Evolutionary conservation across 2,329 filamentous ascomycete genomes (phyloP), one percentile per base, ranked within the genome.

Genomic region (Parafenestella ontariensis): DNA sequence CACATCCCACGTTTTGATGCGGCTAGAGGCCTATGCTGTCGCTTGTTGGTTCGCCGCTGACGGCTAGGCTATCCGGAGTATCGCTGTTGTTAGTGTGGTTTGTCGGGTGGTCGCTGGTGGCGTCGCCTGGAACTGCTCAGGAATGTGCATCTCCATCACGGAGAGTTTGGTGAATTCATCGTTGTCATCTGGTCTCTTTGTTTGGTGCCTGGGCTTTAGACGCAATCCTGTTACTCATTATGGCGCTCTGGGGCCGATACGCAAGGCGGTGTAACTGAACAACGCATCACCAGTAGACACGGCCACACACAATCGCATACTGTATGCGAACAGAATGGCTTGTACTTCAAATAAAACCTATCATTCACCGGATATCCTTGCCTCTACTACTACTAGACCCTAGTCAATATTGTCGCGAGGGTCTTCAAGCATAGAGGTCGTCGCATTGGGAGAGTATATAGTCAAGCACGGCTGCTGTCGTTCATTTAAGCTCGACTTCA

Each of bases 21-120:
- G 18, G 44, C 44, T 46, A 36, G 26, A 18, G 6, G 13, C 20
- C 44, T 31, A n/a, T 21, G 23, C 31, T n/a, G 26, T 31, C 8
- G 17, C 41, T 37, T 28, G 47, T 44, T 54, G 49, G 47, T 52
- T 59, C 41, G 61, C 61, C 56, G 54, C 58, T 61, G 58, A 59
- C 53, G 52, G 54, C 50, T 57, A 53, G 51, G 50, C 51, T 15
- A 18, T 50, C 57, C 47, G n/a, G n/a, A n/a, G n/a, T n/a, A 54
- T 64, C 61, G 61, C 47, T 42, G 9, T 36, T 40, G 52, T n/a
- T n/a, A n/a, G n/a, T n/a, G n/a, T 37, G 41, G 18, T 47, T 31
- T 44, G 47, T 61, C 61, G 58, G 61, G 21, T 53, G 52, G 56
- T 64, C 61, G 61, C 47, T 42, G 9, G 41, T 40, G 52, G 31